phyloP scores from a whole-genome alignment of 139 green algal genomes.

The Coelastrella sp. region DNA sequence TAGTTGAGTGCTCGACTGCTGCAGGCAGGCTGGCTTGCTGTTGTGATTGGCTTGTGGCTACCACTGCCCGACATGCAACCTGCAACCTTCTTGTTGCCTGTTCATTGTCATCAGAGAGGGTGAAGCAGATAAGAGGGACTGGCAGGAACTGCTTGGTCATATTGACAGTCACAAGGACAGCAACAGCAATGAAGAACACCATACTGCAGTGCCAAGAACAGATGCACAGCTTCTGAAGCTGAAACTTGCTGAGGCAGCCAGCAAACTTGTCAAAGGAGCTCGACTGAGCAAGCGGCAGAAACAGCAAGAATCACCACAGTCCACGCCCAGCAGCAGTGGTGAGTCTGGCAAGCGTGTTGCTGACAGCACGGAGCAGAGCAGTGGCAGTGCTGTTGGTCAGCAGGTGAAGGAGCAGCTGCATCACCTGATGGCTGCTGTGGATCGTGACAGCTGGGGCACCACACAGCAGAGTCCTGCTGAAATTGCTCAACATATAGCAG shows the following conservation, averaged over 20 bases:
- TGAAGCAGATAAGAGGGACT: constrained; percentile 22
- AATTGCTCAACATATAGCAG: constrained; percentile 46
- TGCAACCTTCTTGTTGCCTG: neutral
- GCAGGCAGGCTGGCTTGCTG: too few relatives aligned
- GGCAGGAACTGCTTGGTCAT: constrained; percentile 19
- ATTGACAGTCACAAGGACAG: neutral
- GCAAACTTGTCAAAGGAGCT: neutral
- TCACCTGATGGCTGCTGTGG: constrained; percentile 17
- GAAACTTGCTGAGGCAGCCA: neutral
- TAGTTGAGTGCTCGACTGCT: too few relatives aligned
- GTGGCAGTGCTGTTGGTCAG: neutral
- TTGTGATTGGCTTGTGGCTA: too few relatives aligned
- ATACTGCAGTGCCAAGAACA: neutral
- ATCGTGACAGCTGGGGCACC: constrained; percentile 41
- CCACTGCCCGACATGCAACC: neutral
- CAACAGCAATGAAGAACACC: constrained; percentile 31
- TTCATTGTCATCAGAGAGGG: neutral
- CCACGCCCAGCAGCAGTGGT: constrained; percentile 1
- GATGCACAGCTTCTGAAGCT: constrained; percentile 31
- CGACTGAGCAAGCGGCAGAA: constrained; percentile 5
- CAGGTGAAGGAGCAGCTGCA: constrained; percentile 15
- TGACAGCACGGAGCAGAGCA: constrained; percentile 10
- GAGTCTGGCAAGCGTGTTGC: too few relatives aligned
- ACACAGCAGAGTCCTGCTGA: constrained; percentile 41
- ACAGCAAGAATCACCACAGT: too few relatives aligned